Percentiles rank a stretch among this genome's conserved stretches.
Evolutionary conservation across 1,284 basidiomycete genomes (phyloP).

Genomic region (Fereydounia khargensis): DNA sequence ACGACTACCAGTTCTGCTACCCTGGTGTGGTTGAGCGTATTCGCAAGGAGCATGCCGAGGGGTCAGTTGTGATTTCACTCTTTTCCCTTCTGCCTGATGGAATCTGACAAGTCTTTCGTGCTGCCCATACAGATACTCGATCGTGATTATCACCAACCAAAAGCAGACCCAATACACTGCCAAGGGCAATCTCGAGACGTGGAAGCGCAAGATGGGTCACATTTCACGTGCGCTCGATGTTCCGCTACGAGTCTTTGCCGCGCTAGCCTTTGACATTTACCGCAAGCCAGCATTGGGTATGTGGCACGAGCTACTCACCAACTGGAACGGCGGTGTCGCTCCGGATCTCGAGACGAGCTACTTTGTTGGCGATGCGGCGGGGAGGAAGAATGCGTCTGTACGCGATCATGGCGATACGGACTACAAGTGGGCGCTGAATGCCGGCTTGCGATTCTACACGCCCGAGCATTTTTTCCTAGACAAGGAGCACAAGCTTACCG

Average conservation of each 20-base stretch:
- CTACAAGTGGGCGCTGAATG: conserved; percentile 52
- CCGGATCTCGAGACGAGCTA: conserved; percentile 28
- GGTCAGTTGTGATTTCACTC: not conserved
- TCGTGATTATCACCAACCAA: conserved; percentile 44
- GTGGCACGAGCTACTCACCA: conserved; percentile 20
- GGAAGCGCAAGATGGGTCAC: conserved; percentile 37
- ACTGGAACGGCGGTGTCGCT: conserved; percentile 14
- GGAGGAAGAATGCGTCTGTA: conserved; percentile 10
- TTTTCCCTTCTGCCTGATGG: not conserved
- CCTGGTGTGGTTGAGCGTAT: conserved; percentile 10
- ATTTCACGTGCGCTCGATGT: conserved; percentile 30
- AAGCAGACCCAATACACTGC: conserved; percentile 18
- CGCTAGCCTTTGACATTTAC: conserved; percentile 38
- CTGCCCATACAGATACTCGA: conserved; percentile 2
- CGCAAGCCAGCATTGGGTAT: conserved; percentile 46
- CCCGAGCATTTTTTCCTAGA: conserved; percentile 51
- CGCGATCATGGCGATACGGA: conserved; percentile 49
- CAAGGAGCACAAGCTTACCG: conserved; percentile 9
- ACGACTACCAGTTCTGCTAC: conserved; percentile 33
- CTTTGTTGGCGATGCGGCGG: conserved; percentile 55
- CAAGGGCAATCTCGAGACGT: conserved; percentile 15
- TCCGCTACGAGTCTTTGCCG: conserved; percentile 39
- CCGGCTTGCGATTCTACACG: conserved; percentile 44
- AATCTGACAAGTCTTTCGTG: not conserved
- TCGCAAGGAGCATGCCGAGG: conserved; percentile 8